Conservation (phyloP, 2,329 filamentous ascomycete species). For the Allantophomopsis cytisporea region DNA sequence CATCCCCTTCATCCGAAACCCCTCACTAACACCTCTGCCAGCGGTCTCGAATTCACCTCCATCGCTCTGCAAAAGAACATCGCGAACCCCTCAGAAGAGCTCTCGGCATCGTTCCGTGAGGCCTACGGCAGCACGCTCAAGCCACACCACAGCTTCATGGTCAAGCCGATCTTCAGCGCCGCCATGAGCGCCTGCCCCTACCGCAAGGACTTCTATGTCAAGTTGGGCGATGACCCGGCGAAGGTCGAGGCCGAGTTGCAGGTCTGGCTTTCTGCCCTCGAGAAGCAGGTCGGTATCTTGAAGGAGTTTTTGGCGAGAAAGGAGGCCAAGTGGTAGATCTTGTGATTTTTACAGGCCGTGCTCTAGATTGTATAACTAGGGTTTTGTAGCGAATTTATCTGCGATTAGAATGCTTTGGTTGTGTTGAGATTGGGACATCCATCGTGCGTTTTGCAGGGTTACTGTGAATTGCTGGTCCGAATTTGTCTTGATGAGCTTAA, state of each 20-base stretch:
- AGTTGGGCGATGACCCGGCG: slow-evolving; percentile 56
- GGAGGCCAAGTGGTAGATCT: slow-evolving; percentile 25
- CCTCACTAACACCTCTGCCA: slow-evolving; percentile 21
- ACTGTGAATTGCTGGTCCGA: too few relatives aligned
- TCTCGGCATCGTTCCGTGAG: slow-evolving; percentile 72
- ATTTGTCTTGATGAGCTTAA: too few relatives aligned
- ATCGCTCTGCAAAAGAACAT: slow-evolving; percentile 72
- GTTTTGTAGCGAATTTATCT: too few relatives aligned
- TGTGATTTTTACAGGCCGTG: not conserved
- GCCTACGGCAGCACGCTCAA: slow-evolving; percentile 84
- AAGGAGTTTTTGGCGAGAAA: slow-evolving; percentile 44
- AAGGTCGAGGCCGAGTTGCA: slow-evolving; percentile 52
- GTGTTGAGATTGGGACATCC: too few relatives aligned
- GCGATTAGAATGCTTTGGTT: too few relatives aligned
- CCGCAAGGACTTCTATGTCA: slow-evolving; percentile 82
- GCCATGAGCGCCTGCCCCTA: slow-evolving; percentile 92
- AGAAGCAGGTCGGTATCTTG: slow-evolving; percentile 68
- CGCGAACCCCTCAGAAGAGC: slow-evolving; percentile 54
- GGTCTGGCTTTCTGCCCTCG: slow-evolving; percentile 63
- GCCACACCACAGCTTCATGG: slow-evolving; percentile 75
- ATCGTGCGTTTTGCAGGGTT: too few relatives aligned
- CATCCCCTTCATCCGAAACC: not conserved
- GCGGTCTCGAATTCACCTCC: slow-evolving; percentile 87
- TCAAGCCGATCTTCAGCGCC: slow-evolving; percentile 85
- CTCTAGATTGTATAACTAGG: too few relatives aligned